A percentile compares a stretch with the other conserved stretches of the same genome.
Conservation (phyloP, 225 moss, liverwort and hornwort genomes). For the Pseudisothecium myosuroides region DNA sequence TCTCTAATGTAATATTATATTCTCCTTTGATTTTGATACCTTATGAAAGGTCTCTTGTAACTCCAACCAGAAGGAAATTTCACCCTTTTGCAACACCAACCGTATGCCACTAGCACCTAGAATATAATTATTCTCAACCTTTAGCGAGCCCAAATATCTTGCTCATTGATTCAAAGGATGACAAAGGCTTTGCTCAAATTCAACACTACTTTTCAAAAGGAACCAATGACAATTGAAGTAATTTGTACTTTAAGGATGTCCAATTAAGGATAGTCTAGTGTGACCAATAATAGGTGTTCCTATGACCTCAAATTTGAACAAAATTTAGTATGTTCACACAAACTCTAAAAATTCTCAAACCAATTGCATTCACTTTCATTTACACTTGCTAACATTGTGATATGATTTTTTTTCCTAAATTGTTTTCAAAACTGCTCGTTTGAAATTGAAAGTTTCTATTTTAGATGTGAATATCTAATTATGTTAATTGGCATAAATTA, state of each 20-base stretch:
- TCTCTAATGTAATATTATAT: too few relatives aligned
- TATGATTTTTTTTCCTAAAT: background rate
- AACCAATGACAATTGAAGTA: background rate
- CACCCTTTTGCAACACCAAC: background rate
- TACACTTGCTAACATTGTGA: background rate
- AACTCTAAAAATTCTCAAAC: background rate
- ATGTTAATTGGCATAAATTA: background rate
- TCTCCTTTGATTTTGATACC: too few relatives aligned
- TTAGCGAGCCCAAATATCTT: fast-evolving
- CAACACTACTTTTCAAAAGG: background rate
- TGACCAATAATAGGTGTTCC: background rate
- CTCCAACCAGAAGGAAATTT: background rate
- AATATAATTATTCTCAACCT: background rate
- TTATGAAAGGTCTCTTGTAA: too few relatives aligned
- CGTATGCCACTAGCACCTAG: fast-evolving
- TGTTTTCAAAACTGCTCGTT: background rate
- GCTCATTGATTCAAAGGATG: background rate
- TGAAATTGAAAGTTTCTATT: background rate
- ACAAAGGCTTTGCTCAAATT: background rate
- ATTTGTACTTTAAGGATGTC: background rate
- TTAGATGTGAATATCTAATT: fast-evolving
- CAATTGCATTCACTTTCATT: background rate
- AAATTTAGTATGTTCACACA: background rate
- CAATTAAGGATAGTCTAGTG: background rate
- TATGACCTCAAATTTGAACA: background rate